Percentiles rank a stretch among this genome's conserved stretches.
phyloP scores from a whole-genome alignment of 495 filamentous ascomycete species.

The Wilcoxina mikolae region DNA sequence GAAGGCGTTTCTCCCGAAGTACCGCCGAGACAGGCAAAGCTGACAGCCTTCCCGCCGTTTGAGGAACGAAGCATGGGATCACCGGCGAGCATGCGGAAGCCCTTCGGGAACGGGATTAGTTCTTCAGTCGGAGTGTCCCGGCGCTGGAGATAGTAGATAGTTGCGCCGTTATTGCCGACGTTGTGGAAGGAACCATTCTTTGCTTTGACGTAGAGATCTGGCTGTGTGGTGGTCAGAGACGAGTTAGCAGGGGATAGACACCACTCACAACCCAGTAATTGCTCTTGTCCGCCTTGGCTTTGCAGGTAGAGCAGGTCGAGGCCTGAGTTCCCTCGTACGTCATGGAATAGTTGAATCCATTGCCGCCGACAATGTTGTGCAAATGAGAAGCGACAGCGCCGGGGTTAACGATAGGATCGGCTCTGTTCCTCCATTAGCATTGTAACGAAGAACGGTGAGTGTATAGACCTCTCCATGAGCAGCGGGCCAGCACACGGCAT shows the following conservation, averaged over 20 bases:
- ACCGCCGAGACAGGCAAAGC: conserved; percentile 41
- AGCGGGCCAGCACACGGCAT: conserved; percentile 6
- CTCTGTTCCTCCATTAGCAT: conserved; percentile 21
- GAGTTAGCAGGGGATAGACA: no score
- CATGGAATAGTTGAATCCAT: conserved; percentile 51
- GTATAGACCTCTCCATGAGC: conserved; percentile 1
- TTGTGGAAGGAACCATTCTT: conserved; percentile 50
- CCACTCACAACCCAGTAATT: conserved; percentile 65
- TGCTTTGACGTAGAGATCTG: no score
- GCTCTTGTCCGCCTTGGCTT: conserved; percentile 50
- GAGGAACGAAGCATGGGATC: conserved; percentile 37
- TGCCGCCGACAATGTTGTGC: conserved; percentile 59
- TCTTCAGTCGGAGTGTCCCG: conserved; percentile 43
- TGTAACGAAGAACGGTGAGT: background rate
- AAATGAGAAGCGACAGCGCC: conserved; percentile 46
- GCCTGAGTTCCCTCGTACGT: conserved; percentile 41
- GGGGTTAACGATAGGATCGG: conserved; percentile 57
- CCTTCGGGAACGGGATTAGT: conserved; percentile 50
- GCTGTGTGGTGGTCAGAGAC: no score
- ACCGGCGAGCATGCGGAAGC: conserved; percentile 63
- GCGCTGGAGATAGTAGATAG: conserved; percentile 60
- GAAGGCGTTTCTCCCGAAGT: conserved; percentile 37
- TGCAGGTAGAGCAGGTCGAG: conserved; percentile 53
- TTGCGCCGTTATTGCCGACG: conserved; percentile 49
- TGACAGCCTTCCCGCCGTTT: conserved; percentile 36